These are phyloP conservation scores for Phytophthora tentaculata DNA, from an alignment of 352 stramenopile species.

Conservation along the genomic window DNA sequence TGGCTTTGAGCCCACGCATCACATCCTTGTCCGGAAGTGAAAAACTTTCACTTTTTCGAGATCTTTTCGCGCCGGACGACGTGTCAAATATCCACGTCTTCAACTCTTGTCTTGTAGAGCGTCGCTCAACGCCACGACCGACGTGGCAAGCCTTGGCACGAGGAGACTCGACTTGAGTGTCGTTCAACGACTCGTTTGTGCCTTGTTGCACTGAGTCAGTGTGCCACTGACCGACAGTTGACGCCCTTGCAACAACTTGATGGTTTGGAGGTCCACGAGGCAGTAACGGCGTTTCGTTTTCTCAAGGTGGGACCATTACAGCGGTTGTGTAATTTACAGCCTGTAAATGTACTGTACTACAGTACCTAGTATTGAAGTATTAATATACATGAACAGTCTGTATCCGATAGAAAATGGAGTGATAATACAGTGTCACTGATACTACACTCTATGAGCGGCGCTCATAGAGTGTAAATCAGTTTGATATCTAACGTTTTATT, in stretches of 20 bases:
- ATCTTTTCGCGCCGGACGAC: conserved; percentile 27
- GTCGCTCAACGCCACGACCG: conserved; percentile 6
- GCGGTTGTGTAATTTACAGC: neutral
- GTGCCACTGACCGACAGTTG: too few relatives aligned
- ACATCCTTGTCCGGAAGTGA: conserved; percentile 18
- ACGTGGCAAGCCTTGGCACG: neutral
- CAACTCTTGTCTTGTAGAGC: neutral
- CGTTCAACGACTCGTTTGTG: too few relatives aligned
- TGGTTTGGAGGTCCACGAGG: conserved; percentile 5
- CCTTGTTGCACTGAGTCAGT: too few relatives aligned
- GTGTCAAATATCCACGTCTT: conserved; percentile 8
- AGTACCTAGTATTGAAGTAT: too few relatives aligned
- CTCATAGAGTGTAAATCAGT: too few relatives aligned
- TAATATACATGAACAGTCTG: too few relatives aligned
- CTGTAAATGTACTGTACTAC: too few relatives aligned
- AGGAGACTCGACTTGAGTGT: too few relatives aligned
- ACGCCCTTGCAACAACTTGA: neutral
- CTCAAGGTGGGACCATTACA: conserved; percentile 28
- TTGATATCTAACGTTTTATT: too few relatives aligned
- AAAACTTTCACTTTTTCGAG: conserved; percentile 1
- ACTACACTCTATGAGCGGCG: too few relatives aligned
- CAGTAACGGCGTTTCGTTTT: conserved; percentile 27
- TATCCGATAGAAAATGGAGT: too few relatives aligned
- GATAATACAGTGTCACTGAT: too few relatives aligned
- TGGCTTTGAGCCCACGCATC: conserved; percentile 15